These are phyloP conservation scores for Alternaria metachromatica DNA, from an alignment of 2,329 filamentous ascomycete species.

Conservation along the genomic window DNA sequence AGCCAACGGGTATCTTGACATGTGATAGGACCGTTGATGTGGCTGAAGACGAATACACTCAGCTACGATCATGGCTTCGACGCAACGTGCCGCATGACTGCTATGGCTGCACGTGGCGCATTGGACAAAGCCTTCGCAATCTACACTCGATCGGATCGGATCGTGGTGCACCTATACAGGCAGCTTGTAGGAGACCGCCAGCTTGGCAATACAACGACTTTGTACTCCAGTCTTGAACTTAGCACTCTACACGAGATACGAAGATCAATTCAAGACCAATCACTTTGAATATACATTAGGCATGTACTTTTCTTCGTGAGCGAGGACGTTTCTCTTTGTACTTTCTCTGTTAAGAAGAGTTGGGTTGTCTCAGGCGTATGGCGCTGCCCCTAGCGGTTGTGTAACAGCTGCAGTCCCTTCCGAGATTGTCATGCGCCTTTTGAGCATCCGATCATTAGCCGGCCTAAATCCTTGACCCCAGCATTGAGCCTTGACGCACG, in stretches of 20 bases:
- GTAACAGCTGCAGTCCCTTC: background rate
- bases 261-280: background rate
- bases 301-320: background rate
- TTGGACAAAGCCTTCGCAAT: background rate
- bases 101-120: background rate
- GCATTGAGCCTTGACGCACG: background rate
- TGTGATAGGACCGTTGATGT: background rate
- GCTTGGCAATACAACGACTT: background rate
- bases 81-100: background rate
- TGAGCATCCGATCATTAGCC: slow-evolving; percentile 12
- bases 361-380: background rate
- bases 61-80: background rate
- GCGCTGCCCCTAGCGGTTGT: background rate
- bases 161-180: background rate
- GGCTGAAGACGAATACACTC: background rate
- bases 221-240: background rate
- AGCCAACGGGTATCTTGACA: background rate
- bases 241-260: background rate
- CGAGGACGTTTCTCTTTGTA: background rate
- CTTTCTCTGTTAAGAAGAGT: background rate
- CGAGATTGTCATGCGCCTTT: background rate
- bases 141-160: background rate
- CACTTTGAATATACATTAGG: background rate
- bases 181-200: background rate
- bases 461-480: slow-evolving; percentile 5